Base-by-base conservation (phyloP, 106 monocot species). In the Acanthochlamys bracteata region DNA sequence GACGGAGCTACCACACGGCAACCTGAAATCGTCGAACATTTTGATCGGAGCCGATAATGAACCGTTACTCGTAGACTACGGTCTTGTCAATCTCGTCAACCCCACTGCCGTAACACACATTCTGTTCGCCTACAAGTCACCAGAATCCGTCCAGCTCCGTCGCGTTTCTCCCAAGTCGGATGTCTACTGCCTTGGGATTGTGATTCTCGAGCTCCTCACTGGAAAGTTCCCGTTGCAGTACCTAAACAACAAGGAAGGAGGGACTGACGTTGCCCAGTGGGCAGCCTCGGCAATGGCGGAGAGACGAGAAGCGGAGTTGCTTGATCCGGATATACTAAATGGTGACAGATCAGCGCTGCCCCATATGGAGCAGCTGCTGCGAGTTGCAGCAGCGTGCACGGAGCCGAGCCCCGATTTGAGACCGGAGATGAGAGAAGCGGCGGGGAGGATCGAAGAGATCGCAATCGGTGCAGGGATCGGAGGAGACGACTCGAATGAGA, bases 201-300 rank as follows among this genome's bases (percentile, higher is more conserved):
- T 86, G 52, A 54, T 86, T 54, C 74, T 86, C 54, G 86, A 86
- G 70, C 52, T 82, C 60, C 57, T 86, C 25, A 76, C 86, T 23
- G 86, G 86, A n/a, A 82, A 79, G 55, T 80, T 74, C 68, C 86
- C 86, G 0, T 74, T 73, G 3, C 79, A 82, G 65, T 86, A 86
- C 66, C 43, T 76, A 10, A 71, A 69, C 57, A 76, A 76, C 65
- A 63, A 67, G 42, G 72, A 75, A n/a, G 85, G 90, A 17, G 90
- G 90, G 4, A 83, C 80, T 6, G 82, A 90, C 59, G 70, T 85
- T 7, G 72, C 75, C 27, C 70, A 66, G 45, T 90, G 82, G 83
- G 73, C 67, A 16, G 25, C 55, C 13, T 59, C 69, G 22, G 80
- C 80, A 3, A 39, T 78, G 7, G 41, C 60, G 4, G 80, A 83